Base-by-base conservation (phyloP, 176 grass and related monocot species). In the Oryza meridionalis region DNA sequence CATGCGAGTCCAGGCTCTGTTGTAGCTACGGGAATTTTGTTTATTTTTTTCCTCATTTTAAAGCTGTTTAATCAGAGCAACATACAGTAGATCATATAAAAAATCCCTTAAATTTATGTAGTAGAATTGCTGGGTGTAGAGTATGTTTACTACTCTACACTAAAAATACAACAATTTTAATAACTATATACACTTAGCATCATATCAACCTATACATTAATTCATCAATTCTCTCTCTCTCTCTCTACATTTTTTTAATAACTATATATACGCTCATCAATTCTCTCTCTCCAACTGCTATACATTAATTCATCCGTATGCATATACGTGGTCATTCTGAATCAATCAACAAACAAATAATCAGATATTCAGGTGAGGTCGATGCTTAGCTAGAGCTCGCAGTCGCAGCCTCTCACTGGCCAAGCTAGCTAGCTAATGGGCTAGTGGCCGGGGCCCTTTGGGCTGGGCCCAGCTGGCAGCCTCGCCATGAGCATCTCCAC, bases 391-490 rank as follows among this genome's bases (percentile, higher is more conserved):
- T 1, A 49, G 14, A 55, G 51, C 51, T 55, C 26, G 26, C 26
- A 27, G 26, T 27, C 17, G 50, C 32, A 32, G 32, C 32, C 32
- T 32, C 0, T 35, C 49, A 5, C 49, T 51, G 13, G 2, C 14
- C 49, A 1, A 51, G 49, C 49, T 15, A 42, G 29, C 12, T 17
- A 33, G 33, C 33, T 35, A 32, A 4, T 35, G 44, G 17, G 66
- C 88, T 94, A 94, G 66, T 97, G 91, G 0, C 91, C 94, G 2
- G 90, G 76, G 0, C 94, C 94, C 68, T 61, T 90, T 5, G 87
- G 90, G 82, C 94, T 94, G 1, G 94, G 73, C 17, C 94, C 94
- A 4, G 94, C 89, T 46, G 90, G 90, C 62, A 92, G 38, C 80
- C 79, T 91, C 63, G 82, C 94, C 71, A 92, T 73, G 84, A 88